Conservation (phyloP, 1,139 yeast genomes). For the Saccharomyces hybrid region DNA sequence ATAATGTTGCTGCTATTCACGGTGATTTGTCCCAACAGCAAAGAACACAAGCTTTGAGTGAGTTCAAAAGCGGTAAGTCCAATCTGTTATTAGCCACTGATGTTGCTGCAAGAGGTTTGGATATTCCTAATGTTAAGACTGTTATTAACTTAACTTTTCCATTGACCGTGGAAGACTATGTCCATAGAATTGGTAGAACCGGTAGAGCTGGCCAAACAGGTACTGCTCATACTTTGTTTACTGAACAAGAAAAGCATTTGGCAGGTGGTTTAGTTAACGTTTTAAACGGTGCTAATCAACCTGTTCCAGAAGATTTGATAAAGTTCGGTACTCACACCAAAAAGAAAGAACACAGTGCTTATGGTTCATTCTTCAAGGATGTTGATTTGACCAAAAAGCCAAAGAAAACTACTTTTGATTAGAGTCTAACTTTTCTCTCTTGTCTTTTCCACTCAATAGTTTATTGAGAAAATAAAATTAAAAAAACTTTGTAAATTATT, state of each 20-base stretch:
- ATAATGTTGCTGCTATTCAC: slow-evolving; percentile 83
- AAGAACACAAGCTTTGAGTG: slow-evolving; percentile 78
- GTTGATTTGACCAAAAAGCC: slow-evolving; percentile 84
- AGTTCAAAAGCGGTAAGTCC: slow-evolving; percentile 75
- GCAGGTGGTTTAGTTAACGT: slow-evolving; percentile 93
- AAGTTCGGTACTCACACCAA: slow-evolving; percentile 97
- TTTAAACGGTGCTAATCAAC: slow-evolving; percentile 86
- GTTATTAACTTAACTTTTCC: slow-evolving; percentile 97
- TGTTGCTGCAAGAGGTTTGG: slow-evolving; percentile 98
- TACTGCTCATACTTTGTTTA: slow-evolving; percentile 86
- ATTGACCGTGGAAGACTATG: slow-evolving; percentile 93
- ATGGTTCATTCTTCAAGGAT: slow-evolving; percentile 93
- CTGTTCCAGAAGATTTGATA: slow-evolving; percentile 91
- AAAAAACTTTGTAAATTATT: background rate
- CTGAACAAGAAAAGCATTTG: slow-evolving; percentile 93
- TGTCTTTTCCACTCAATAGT: background rate
- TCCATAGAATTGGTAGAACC: slow-evolving; percentile 96
- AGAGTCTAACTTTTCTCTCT: slow-evolving; percentile 1
- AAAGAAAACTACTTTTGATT: slow-evolving; percentile 74
- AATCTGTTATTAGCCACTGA: slow-evolving; percentile 87
- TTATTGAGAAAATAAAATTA: background rate
- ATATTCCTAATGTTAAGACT: slow-evolving; percentile 92
- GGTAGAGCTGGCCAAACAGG: slow-evolving; percentile 98
- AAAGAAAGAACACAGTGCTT: slow-evolving; percentile 92
- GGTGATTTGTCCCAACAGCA: slow-evolving; percentile 92